phyloP scores from a whole-genome alignment of 495 filamentous ascomycete genomes.

The Rhypophila decipiens region DNA sequence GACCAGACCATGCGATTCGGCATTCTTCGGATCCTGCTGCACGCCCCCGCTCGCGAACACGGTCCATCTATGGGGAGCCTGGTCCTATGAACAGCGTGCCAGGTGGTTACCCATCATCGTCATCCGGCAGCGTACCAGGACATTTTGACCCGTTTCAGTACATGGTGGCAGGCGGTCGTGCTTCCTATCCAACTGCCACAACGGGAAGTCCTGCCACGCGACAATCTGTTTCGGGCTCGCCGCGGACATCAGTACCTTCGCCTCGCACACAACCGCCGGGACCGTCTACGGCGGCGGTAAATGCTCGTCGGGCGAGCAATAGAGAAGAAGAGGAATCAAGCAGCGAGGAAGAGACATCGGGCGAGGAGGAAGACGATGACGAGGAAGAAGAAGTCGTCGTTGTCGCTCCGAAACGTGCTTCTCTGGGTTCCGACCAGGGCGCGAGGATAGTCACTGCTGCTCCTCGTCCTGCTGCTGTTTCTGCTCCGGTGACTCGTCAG shows the following conservation, averaged over 20 bases:
- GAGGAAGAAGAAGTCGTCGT: too few relatives aligned
- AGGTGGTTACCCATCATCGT: too few relatives aligned
- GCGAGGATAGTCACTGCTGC: slow-evolving; percentile 2
- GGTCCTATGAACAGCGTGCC: too few relatives aligned
- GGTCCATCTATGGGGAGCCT: slow-evolving; percentile 9
- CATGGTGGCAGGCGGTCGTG: slow-evolving; percentile 29
- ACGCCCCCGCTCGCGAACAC: slow-evolving; percentile 16
- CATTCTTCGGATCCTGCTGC: slow-evolving; percentile 26
- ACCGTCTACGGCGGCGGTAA: too few relatives aligned
- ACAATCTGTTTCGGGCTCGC: slow-evolving; percentile 6
- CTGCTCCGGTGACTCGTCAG: too few relatives aligned
- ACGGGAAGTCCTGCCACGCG: slow-evolving; percentile 13
- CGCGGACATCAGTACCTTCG: not conserved
- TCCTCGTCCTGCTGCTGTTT: too few relatives aligned
- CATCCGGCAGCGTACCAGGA: slow-evolving; percentile 9
- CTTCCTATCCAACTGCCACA: slow-evolving; percentile 21
- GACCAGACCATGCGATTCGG: slow-evolving; percentile 10
- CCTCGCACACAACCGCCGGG: not conserved
- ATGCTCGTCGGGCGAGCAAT: too few relatives aligned
- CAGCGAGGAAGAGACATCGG: slow-evolving; percentile 8
- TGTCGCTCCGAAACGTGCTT: slow-evolving; percentile 11
- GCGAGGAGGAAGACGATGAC: slow-evolving; percentile 15
- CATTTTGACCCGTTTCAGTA: slow-evolving; percentile 33
- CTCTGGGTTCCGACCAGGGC: slow-evolving; percentile 13
- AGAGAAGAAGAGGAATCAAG: slow-evolving; percentile 12